A percentile compares a stretch with the other conserved stretches of the same genome.
Conservation (phyloP, 768 basidiomycete genomes). For the Leccinum longicurvipes region DNA sequence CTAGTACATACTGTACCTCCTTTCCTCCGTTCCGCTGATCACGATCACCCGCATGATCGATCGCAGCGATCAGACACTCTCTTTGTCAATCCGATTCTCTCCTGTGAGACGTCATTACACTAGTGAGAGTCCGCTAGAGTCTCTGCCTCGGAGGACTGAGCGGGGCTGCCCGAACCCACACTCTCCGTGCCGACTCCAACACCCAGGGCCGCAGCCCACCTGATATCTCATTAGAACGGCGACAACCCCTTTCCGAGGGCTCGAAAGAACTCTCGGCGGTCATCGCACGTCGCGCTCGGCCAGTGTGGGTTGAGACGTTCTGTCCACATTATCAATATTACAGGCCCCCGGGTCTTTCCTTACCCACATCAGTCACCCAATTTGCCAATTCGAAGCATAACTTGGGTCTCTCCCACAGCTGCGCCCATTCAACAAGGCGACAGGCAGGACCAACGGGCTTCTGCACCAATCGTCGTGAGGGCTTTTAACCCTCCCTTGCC, state of each 20-base stretch:
- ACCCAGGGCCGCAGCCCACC: conserved; percentile 24
- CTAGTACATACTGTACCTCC: conserved; percentile 12
- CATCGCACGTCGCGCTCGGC: conserved; percentile 9
- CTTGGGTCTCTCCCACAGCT: conserved; percentile 8
- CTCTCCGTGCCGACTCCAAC: conserved; percentile 1
- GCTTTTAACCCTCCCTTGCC: conserved; percentile 10
- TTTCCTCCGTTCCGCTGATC: conserved; percentile 31
- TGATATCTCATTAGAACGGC: conserved; percentile 18
- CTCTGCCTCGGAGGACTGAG: conserved; percentile 12
- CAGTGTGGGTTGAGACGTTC: conserved; percentile 17
- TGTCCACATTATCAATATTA: conserved; percentile 15
- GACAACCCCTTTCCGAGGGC: conserved; percentile 6
- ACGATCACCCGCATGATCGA: conserved; percentile 31
- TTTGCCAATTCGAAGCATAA: conserved; percentile 31
- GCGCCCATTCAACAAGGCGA: conserved; percentile 14
- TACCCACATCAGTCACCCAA: conserved; percentile 21
- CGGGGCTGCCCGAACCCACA: conserved; percentile 18
- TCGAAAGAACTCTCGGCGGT: conserved; percentile 14
- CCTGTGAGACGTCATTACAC: no score
- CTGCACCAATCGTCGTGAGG: conserved; percentile 20
- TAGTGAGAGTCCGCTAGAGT: no score
- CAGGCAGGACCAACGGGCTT: conserved; percentile 5
- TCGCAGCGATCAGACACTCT: conserved; percentile 30
- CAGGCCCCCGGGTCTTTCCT: conserved; percentile 1
- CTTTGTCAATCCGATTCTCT: conserved; percentile 16